Conservation (phyloP, 106 monocot species). For the Dendrobium officinale region DNA sequence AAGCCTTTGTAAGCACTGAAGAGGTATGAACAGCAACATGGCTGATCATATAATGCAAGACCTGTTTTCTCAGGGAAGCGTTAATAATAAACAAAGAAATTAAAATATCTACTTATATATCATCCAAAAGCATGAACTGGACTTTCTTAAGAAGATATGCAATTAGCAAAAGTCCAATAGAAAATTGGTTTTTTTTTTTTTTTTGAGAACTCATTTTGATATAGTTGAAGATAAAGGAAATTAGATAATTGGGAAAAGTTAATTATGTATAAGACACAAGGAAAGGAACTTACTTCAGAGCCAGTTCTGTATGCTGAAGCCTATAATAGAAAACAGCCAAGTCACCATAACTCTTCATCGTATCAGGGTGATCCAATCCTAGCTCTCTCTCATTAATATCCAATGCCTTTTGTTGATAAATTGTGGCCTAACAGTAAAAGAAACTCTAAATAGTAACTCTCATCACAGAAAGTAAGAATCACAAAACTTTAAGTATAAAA, state of each 20-base stretch:
- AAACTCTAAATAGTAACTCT: slow-evolving; percentile 5
- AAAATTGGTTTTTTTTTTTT: too few species aligned
- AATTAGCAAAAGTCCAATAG: too few species aligned
- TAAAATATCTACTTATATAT: neutral
- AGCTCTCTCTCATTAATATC: slow-evolving; percentile 99
- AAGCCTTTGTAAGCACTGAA: neutral
- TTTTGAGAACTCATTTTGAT: too few species aligned
- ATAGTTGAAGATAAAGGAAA: too few species aligned
- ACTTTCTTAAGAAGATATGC: neutral
- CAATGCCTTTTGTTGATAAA: slow-evolving; percentile 98
- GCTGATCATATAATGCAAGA: neutral
- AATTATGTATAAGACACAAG: neutral
- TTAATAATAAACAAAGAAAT: neutral
- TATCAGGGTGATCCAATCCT: slow-evolving; percentile 97
- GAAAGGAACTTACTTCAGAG: slow-evolving; percentile 70
- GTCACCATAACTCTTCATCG: slow-evolving; percentile 99
- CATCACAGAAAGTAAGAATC: neutral
- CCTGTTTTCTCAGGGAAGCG: neutral
- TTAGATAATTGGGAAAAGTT: neutral
- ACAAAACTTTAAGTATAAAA: neutral
- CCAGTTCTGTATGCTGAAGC: slow-evolving; percentile 95
- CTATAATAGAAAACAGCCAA: slow-evolving; percentile 98
- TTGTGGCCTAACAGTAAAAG: slow-evolving; percentile 60
- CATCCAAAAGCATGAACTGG: neutral
- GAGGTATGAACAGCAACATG: neutral